Conservation (phyloP, 1,284 basidiomycete genomes). For the Peniophora sp. region DNA sequence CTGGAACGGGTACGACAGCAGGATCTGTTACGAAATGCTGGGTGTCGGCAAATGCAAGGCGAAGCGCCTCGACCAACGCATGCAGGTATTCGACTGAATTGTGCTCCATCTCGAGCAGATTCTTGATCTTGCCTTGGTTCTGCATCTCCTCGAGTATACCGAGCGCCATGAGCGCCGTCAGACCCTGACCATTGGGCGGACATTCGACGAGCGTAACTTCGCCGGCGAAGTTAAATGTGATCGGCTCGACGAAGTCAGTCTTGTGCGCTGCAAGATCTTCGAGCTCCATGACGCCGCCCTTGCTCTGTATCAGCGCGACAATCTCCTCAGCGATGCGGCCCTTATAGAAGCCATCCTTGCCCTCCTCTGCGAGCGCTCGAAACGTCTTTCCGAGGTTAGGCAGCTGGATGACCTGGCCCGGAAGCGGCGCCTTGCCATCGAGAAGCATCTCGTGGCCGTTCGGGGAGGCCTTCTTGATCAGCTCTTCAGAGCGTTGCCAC, state of each 20-base stretch:
- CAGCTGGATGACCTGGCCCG: constrained; percentile 72
- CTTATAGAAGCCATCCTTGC: constrained; percentile 89
- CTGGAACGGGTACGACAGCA: constrained; percentile 63
- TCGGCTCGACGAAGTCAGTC: constrained; percentile 80
- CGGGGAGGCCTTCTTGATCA: constrained; percentile 78
- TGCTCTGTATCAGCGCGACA: constrained; percentile 74
- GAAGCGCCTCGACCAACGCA: constrained; percentile 74
- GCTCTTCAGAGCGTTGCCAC: constrained; percentile 71
- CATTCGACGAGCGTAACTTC: constrained; percentile 88
- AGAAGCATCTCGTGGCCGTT: constrained; percentile 82
- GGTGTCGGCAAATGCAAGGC: constrained; percentile 79
- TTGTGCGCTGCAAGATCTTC: constrained; percentile 80
- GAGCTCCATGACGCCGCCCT: constrained; percentile 87
- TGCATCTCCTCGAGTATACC: constrained; percentile 89
- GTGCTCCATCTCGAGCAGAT: constrained; percentile 76
- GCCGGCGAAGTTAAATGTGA: constrained; percentile 80
- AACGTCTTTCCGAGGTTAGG: constrained; percentile 83
- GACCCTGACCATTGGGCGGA: constrained; percentile 89
- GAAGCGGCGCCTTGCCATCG: constrained; percentile 70
- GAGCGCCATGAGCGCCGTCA: constrained; percentile 88
- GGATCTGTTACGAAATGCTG: constrained; percentile 89
- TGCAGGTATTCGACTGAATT: constrained; percentile 89
- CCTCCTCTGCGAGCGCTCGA: constrained; percentile 69
- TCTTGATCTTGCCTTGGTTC: constrained; percentile 59
- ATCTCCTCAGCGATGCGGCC: constrained; percentile 86